Evolutionary conservation across 1,284 basidiomycete genomes (phyloP).

Genomic region (Tylopilus orsonianus): DNA sequence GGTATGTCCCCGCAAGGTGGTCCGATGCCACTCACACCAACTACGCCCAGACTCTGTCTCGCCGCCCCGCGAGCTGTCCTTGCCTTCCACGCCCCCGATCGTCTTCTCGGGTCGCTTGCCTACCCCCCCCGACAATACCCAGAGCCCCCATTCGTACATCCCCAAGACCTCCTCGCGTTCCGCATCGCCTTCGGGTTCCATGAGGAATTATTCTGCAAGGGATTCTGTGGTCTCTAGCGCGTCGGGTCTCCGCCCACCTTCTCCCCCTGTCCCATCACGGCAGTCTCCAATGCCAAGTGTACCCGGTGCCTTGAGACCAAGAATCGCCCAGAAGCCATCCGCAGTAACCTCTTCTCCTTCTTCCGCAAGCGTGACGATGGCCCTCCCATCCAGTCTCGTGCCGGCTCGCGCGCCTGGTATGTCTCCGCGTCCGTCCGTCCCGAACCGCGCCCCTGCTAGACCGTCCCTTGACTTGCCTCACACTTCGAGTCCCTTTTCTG

Average conservation of each 20-base stretch:
- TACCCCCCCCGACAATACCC: constrained; percentile 9
- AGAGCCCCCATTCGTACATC: constrained; percentile 8
- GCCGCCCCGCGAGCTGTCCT: constrained; percentile 15
- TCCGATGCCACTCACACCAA: constrained; percentile 1
- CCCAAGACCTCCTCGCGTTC: constrained; percentile 33
- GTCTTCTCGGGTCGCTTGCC: constrained; percentile 12
- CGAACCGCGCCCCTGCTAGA: constrained; percentile 13
- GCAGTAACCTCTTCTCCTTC: constrained; percentile 32
- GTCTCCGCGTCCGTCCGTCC: constrained; percentile 21
- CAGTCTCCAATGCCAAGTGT: constrained; percentile 19
- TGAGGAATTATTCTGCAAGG: constrained; percentile 22
- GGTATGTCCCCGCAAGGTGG: not conserved
- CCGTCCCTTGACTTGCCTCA: constrained; percentile 26
- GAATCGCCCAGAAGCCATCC: constrained; percentile 38
- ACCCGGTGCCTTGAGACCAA: constrained; percentile 38
- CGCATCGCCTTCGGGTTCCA: constrained; percentile 37
- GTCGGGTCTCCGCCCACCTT: constrained; percentile 24
- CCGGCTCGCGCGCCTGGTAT: constrained; percentile 22
- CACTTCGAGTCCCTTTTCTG: constrained; percentile 18
- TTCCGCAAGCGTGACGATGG: constrained; percentile 11
- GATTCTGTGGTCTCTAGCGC: constrained; percentile 23
- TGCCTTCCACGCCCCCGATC: constrained; percentile 5
- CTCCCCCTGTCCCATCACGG: constrained; percentile 26
- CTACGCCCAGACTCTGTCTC: constrained; percentile 1
- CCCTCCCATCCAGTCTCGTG: constrained; percentile 24